Base-by-base conservation (phyloP, 2,329 filamentous ascomycete species). In the Metarhizium robertsii region DNA sequence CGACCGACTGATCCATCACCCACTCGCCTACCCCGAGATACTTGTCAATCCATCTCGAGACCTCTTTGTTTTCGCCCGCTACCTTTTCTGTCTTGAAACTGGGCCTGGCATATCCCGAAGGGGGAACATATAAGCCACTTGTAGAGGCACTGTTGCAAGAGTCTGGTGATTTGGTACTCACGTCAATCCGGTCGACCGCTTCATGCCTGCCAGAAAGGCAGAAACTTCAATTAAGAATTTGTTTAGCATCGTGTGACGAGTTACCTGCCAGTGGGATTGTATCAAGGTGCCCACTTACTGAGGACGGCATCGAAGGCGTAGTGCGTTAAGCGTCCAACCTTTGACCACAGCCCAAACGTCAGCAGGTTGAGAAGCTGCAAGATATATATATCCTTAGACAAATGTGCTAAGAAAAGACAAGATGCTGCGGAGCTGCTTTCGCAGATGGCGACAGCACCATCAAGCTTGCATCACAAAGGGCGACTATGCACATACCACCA, bases 1-100 rank as follows among this genome's bases (percentile, higher is more conserved):
- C 92, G 36, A 97, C 90, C 34, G 91, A 95, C 76, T 95, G 88
- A 72, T 99, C 94, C 91, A 99, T 95, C 61, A 96, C 88, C 84
- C 91, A 96, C 77, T 99, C 94, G 64, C 94, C 94, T 18, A 96
- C 86, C 60, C 90, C 90, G 47, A 97, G 84, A 71, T 97, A 97
- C 70, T 87, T 92, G 67, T 92, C 87, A 62, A 97, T 84, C 91
- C 92, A 97, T 67, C 85, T 86, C 69, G 87, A 86, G 63, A 94
- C 73, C 60, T 92, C 87, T 70, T 90, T 88, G 71, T 85, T 92
- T 57, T 95, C 90, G 69, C 79, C 77, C 36, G 87, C 81, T 66
- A 96, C 81, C 64, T 86, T 85, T 61, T 96, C 91, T 65, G 88
- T 86, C 76, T 91, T 90, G 74, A 99, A 81, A 79, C 94, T 96